Conservation (phyloP, 345 rosid genomes). For the Toxicodendron radicans region DNA sequence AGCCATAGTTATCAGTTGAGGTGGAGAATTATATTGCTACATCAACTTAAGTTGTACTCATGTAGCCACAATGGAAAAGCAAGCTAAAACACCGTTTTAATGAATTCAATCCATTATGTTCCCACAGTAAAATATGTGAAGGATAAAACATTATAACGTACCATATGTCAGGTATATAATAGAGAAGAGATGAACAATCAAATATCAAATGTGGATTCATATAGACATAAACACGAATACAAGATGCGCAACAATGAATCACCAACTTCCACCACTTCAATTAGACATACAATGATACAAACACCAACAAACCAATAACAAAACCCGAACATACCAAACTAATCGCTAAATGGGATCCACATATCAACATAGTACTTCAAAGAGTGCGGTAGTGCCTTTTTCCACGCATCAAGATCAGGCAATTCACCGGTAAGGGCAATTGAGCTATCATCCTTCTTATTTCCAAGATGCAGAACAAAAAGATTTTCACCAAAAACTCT, state of each 20-base stretch:
- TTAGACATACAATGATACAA: too few species aligned
- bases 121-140: too few species aligned
- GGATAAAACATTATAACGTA: not conserved
- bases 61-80: too few species aligned
- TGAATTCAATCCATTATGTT: too few species aligned
- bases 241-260: not conserved
- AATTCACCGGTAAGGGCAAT: conserved; percentile 63
- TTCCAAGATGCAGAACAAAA: conserved; percentile 52
- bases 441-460: conserved; percentile 63
- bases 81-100: not conserved
- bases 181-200: not conserved
- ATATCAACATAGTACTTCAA: conserved; percentile 56
- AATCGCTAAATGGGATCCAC: conserved; percentile 55
- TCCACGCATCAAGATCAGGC: conserved; percentile 71
- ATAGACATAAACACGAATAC: conserved; percentile 14
- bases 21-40: not conserved
- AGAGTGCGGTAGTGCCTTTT: conserved; percentile 39
- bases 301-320: not conserved
- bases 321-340: conserved; percentile 10
- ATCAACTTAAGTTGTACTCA: too few species aligned
- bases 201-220: not conserved
- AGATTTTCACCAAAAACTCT: conserved; percentile 54
- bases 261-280: not conserved
- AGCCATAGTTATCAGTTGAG: not conserved
- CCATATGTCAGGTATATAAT: not conserved